Conservation (phyloP, 1,284 basidiomycete species). For the Ceratobasidium sp. region DNA sequence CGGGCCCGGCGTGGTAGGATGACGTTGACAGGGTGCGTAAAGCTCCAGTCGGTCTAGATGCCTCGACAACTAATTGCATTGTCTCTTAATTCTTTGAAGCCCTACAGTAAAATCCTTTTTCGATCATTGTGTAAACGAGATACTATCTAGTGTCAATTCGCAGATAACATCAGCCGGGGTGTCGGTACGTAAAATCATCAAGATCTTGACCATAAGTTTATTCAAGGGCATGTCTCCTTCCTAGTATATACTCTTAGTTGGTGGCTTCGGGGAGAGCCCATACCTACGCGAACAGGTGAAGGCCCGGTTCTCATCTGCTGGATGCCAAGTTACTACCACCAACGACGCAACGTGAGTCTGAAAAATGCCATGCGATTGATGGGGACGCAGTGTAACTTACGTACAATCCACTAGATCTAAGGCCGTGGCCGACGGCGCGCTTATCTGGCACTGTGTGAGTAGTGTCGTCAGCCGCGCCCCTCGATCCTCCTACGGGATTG, state of each 20-base stretch:
- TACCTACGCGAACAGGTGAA: constrained; percentile 33
- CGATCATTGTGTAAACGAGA: not conserved
- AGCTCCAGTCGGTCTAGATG: no score
- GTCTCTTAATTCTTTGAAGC: no score
- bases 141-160: constrained; percentile 6
- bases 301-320: not conserved
- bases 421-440: constrained; percentile 41
- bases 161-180: constrained; percentile 2
- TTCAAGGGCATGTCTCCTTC: not conserved
- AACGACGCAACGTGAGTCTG: constrained; percentile 39
- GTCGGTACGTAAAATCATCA: constrained; percentile 30
- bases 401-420: constrained; percentile 13
- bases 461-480: constrained; percentile 12
- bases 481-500: constrained; percentile 29
- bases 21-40: constrained; percentile 10
- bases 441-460: constrained; percentile 38
- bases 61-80: not conserved
- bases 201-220: not conserved
- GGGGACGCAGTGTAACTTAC: not conserved
- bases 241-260: constrained; percentile 43
- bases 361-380: no score
- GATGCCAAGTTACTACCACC: constrained; percentile 4
- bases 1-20: constrained; percentile 31
- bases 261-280: constrained; percentile 43
- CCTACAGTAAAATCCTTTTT: constrained; percentile 21